Evolutionary conservation across 2,329 filamentous ascomycete species (phyloP), one percentile per base, ranked within the genome.

Genomic region (Hypoxylon sp.): DNA sequence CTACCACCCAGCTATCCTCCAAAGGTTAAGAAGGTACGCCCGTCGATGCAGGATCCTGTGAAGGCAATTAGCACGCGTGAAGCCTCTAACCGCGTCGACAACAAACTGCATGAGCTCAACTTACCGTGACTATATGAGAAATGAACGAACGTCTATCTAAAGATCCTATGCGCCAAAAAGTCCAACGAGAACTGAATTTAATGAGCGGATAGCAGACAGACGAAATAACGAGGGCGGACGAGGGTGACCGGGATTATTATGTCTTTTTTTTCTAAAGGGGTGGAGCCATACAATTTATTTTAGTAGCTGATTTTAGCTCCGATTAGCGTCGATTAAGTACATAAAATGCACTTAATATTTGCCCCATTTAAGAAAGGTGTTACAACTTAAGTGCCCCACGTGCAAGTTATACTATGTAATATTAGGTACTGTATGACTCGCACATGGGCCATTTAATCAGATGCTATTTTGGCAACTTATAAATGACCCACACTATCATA

Each of bases 241-340:
- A 50, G 46, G 61, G 65, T 45, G 56, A 45, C 40, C 42, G 48
- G 53, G 53, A 53, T 61, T 66, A 68, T 66, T 61, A 67, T 61
- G 53, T 61, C 28, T 63, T 61, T 61, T 62, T 53, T 33, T 40
- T 53, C 24, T 45, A 56, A 56, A 51, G 30, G 45, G 28, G 59
- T 53, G 68, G 66, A 38, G 40, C 46, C 49, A 54, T 40, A 55
- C 53, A 64, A 61, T 64, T 54, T 65, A 61, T 69, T n/a, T n/a
- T 68, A 69, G 40, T 61, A 66, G 58, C 57, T 61, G 58, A 61
- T 68, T 70, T 69, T 66, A 64, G 56, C 60, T 64, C 61, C 53
- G 46, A 58, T 70, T 71, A 68, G 54, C 56, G 55, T 53, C 50
- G 46, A 64, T 69, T 71, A 67, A 71, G 65, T 65, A 70, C 46